phyloP scores from a whole-genome alignment of 352 stramenopile genomes.

The Phytophthora colocasiae region DNA sequence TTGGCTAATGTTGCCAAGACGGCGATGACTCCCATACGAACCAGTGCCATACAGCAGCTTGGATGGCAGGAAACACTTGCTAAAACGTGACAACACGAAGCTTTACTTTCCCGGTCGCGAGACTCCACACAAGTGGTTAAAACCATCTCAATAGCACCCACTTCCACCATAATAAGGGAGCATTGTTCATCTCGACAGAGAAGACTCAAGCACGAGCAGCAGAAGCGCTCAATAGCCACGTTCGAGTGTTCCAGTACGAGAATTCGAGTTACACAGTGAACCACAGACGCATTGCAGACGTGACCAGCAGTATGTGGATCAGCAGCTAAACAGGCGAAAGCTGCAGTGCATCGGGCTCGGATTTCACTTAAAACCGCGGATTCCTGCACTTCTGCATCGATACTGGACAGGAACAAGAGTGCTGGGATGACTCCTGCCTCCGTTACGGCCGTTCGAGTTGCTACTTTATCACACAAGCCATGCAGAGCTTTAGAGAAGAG shows the following conservation, averaged over 20 bases:
- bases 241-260: conserved; percentile 57
- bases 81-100: conserved; percentile 77
- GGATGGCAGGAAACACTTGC: conserved; percentile 77
- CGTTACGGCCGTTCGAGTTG: conserved; percentile 56
- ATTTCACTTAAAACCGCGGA: conserved; percentile 46
- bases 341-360: conserved; percentile 65
- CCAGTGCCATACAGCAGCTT: conserved; percentile 61
- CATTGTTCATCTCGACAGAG: conserved; percentile 77
- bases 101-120: conserved; percentile 70
- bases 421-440: conserved; percentile 64
- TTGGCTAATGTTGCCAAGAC: conserved; percentile 67
- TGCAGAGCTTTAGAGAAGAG: conserved; percentile 76
- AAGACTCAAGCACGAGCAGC: conserved; percentile 74
- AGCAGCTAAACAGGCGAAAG: conserved; percentile 65
- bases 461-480: conserved; percentile 63
- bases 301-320: conserved; percentile 44
- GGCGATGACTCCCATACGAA: conserved; percentile 57
- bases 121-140: conserved; percentile 69
- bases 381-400: conserved; percentile 6
- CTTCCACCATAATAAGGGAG: conserved; percentile 56
- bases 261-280: conserved; percentile 62
- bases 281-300: conserved; percentile 60
- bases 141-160: conserved; percentile 60
- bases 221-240: conserved; percentile 72
- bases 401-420: conserved; percentile 58